Evolutionary conservation across 2,329 filamentous ascomycete species (phyloP), one percentile per base, ranked within the genome.

Genomic region (Magnaporthiopsis rhizophila): DNA sequence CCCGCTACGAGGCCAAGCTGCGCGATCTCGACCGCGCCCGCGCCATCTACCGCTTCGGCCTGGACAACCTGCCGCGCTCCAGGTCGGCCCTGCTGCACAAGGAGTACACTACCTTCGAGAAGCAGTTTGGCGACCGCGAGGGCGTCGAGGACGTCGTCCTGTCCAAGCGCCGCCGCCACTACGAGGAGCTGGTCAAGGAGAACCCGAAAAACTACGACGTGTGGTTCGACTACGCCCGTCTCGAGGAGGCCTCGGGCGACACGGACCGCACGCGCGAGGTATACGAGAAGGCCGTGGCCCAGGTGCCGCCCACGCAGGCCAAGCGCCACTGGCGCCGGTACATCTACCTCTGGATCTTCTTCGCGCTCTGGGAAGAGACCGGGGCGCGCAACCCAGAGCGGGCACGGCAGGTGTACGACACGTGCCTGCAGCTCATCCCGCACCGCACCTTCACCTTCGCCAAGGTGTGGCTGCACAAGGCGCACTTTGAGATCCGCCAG

Each of bases 401-500:
- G 59, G 91, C 94, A 26, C 85, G 90, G 24, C 91, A 97, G 73
- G 92, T 99, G 67, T 99, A 98, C 79, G 87, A 89, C 69, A 91
- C 95, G 69, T 96, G 92, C 70, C 78, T 98, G 60, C 89, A 89
- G 66, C 79, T 98, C 59, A 89, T 99, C 69, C 95, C 95, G 0
- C 95, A 99, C 80, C 96, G 96, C 74, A 91, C 91, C 72, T 99
- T 98, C 77, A 98, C 95, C 0, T 99, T 98, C 74, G 91, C 92
- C 74, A 99, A 99, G 76, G 81, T 98, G 62, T 99, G 95, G 95
- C 81, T 98, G 59, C 82, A 96, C 77, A 96, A 94, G 71, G 92
- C 94, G 0, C 90, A 96, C 66, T 97, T 98, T 69, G 93, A 98
- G 73, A 83, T 98, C 50, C 89, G 95, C 15, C 93, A 97, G 71